Base-by-base conservation (phyloP, 2,329 filamentous ascomycete genomes). In the Onygena corvina region DNA sequence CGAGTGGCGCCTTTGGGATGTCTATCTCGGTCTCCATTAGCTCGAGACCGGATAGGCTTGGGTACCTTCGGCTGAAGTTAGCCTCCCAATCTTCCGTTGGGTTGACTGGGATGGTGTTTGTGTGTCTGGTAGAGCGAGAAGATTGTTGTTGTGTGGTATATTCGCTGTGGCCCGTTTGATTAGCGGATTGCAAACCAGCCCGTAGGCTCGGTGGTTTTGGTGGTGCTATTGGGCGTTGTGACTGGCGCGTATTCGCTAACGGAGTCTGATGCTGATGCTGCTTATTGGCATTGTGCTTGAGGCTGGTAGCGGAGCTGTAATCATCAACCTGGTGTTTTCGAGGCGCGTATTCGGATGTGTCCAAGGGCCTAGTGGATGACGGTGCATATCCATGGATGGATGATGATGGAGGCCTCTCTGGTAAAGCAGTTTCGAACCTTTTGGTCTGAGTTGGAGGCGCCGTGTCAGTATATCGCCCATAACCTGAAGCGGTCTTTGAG, bases 21-120 rank as follows among this genome's bases (percentile, higher is more conserved):
- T 69, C 67, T 46, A 74, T 72, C 57, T 77, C 83, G 52, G 81
- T 78, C 68, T 92, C 85, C n/a, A 87, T 83, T 80, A 90, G 85
- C 69, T 95, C 89, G 57, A 95, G 77, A 7, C 86, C 78, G 50
- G 81, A 82, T 51, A 96, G 69, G 62, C 84, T 93, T 0, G 90
- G 90, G 66, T 88, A 95, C 51, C 87, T 75, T 66, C 88, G 88
- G 53, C 81, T 83, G 63, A 96, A 95, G 61, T 86, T 76, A 18
- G 68, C 67, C 54, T 82, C 77, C 72, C 75, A 78, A 50, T 81
- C 77, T 67, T 88, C 84, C 40, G 58, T 56, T 0, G 60, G 52
- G 31, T 54, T 23, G 12, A n/a, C 16, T 31, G 12, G 29, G 4
- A 9, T 34, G n/a, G 46, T 25, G 6, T 33, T 44, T 11, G 12